Percentiles rank a stretch among this genome's conserved stretches.
Conservation (phyloP, 1,284 basidiomycete genomes). For the Microbotryum lychnidis-dioicae region DNA sequence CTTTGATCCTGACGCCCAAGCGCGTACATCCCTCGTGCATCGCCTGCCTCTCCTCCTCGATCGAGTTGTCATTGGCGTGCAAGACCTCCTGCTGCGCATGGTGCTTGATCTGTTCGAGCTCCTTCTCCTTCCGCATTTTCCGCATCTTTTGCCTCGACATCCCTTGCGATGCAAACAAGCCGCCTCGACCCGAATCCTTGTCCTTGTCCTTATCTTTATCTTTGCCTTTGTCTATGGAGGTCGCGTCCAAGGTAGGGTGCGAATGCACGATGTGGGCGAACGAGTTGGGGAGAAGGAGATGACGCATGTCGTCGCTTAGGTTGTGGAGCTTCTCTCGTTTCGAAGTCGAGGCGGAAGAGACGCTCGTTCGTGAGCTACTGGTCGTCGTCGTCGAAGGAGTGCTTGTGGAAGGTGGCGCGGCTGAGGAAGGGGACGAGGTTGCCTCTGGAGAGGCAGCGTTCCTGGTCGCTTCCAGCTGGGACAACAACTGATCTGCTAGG, state of each 20-base stretch:
- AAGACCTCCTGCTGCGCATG: constrained; percentile 26
- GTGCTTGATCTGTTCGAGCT: constrained; percentile 19
- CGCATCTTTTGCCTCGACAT: constrained; percentile 20
- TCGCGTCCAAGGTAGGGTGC: background rate
- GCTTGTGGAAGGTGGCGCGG: too few species aligned
- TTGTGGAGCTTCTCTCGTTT: too few species aligned
- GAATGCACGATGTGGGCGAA: background rate
- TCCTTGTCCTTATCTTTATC: too few species aligned
- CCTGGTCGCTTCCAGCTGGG: constrained; percentile 27
- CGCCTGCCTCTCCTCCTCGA: constrained; percentile 25
- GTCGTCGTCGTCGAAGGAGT: too few species aligned
- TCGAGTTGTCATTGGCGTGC: constrained; percentile 27
- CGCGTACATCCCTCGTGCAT: constrained; percentile 24
- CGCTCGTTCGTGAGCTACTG: too few species aligned
- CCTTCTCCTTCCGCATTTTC: constrained; percentile 19
- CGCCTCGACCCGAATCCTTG: too few species aligned
- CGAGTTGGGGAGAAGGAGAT: too few species aligned
- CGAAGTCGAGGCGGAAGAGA: too few species aligned
- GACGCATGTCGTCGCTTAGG: too few species aligned
- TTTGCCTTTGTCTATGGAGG: too few species aligned
- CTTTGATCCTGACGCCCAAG: constrained; percentile 27
- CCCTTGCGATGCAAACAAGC: too few species aligned
- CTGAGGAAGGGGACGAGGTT: too few species aligned
- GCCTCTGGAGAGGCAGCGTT: background rate
- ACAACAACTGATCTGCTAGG: constrained; percentile 32